Evolutionary conservation across 768 basidiomycete species (phyloP), one percentile per base, ranked within the genome.

Genomic region (Tricholoma flavovirens): DNA sequence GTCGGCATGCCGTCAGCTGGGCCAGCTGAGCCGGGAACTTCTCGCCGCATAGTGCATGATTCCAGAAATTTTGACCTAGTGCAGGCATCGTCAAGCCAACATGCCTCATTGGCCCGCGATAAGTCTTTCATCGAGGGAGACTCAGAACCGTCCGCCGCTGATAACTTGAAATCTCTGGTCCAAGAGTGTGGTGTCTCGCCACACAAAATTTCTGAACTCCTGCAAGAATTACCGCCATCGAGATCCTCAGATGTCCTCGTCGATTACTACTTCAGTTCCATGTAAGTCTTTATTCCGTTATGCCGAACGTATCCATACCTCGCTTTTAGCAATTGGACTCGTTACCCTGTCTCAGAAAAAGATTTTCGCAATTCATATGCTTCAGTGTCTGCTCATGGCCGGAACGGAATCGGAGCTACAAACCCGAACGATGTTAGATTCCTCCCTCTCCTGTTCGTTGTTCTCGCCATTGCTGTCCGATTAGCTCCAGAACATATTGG

Each of bases 131-230:
- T 80, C 21, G 77, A 69, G 32, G 73, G 74, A 49, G 79, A 78
- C 43, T 57, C 71, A 24, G 80, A 81, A 59, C 75, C 77, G 10
- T 75, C 78, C 14, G 87, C 92, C 12, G 89, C 83, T 2, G 91
- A 94, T 66, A 93, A 90, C 62, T 73, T 95, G 49, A 88, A 88
- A 66, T 83, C 83, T 45, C 78, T 98, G 33, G 87, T 96, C 35
- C 88, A 90, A 69, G 93, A 98, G 68, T 98, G 90, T 68, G 94
- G 94, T 5, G 91, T 95, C 35, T 83, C 88, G 15, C 90, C 93
- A 1, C 88, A 93, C 58, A 93, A 93, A 70, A 86, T 98, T 45
- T 84, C 88, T 1, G 94, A 96, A 66, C 81, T 98, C 9, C 76
- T 95, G 17, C 85, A 90, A 66, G 93, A 96, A 62, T 78, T 98